These are phyloP conservation scores for Daedaleopsis sinensis DNA, from an alignment of 768 basidiomycete species.

Conservation along the genomic window DNA sequence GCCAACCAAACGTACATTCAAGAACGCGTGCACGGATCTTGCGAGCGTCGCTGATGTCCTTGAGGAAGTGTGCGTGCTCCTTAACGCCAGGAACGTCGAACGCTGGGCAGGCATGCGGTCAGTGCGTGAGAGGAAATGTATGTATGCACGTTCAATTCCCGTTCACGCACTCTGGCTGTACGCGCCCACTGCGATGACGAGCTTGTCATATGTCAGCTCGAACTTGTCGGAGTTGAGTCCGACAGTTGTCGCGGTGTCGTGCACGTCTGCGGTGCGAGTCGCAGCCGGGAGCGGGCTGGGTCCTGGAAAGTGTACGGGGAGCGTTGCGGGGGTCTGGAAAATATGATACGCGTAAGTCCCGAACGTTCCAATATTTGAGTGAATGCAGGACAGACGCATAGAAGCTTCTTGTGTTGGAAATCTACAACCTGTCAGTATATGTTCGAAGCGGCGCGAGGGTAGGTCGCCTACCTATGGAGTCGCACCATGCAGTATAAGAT, in stretches of 20 bases:
- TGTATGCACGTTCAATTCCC: background rate
- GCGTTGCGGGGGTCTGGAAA: conserved; percentile 64
- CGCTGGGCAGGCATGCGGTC: conserved; percentile 39
- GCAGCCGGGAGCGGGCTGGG: conserved; percentile 20
- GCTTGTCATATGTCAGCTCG: conserved; percentile 71
- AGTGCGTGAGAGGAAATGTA: no score
- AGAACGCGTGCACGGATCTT: conserved; percentile 71
- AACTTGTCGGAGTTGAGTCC: conserved; percentile 41
- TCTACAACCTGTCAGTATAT: conserved; percentile 38
- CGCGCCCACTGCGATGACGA: conserved; percentile 84
- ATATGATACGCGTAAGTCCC: background rate
- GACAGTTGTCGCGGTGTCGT: conserved; percentile 19
- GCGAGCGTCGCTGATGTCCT: conserved; percentile 77
- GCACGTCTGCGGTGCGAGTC: conserved; percentile 16
- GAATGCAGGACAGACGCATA: conserved; percentile 51
- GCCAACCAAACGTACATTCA: conserved; percentile 52
- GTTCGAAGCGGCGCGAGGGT: background rate
- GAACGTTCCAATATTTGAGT: background rate
- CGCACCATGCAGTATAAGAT: conserved; percentile 78
- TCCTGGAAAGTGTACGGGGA: conserved; percentile 37
- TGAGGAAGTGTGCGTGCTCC: conserved; percentile 80
- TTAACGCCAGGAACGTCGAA: conserved; percentile 78
- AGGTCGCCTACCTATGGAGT: conserved; percentile 54
- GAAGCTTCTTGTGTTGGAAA: conserved; percentile 58
- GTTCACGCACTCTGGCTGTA: conserved; percentile 75